A percentile compares a stretch with the other conserved stretches of the same genome.
These are phyloP conservation scores for Cladosporium colombiae DNA, from an alignment of 2,329 filamentous ascomycete species.

Conservation along the genomic window DNA sequence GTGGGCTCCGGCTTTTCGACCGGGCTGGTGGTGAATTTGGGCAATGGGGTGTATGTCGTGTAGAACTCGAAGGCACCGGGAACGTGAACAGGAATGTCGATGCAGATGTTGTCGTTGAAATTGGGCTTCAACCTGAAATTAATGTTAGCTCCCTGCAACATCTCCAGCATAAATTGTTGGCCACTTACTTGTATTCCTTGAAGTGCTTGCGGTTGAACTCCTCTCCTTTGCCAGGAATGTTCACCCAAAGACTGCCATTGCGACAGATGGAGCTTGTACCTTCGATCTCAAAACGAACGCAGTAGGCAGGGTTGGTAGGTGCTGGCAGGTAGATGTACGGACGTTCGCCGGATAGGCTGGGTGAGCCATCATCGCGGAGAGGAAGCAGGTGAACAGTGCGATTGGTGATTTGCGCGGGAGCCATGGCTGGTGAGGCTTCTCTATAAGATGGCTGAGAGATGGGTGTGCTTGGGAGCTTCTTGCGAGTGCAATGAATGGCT, in stretches of 20 bases:
- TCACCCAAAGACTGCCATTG: constrained; percentile 93
- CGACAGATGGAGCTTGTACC: constrained; percentile 94
- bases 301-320: constrained; percentile 69
- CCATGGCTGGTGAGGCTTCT: constrained; percentile 31
- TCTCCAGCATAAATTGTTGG: constrained; percentile 17
- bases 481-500: background rate
- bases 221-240: constrained; percentile 77
- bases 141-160: background rate
- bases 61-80: constrained; percentile 94
- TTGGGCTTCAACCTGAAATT: constrained; percentile 73
- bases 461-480: constrained; percentile 7
- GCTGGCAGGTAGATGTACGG: constrained; percentile 86
- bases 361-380: constrained; percentile 89
- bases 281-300: constrained; percentile 85
- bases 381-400: constrained; percentile 75
- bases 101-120: constrained; percentile 88
- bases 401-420: constrained; percentile 40
- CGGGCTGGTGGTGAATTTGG: constrained; percentile 66
- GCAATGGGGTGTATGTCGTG: constrained; percentile 85
- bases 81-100: constrained; percentile 80
- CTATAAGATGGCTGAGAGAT: background rate
- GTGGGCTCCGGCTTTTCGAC: constrained; percentile 50
- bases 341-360: constrained; percentile 74
- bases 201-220: constrained; percentile 78
- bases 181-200: constrained; percentile 81